Evolutionary conservation across 768 basidiomycete genomes (phyloP).

Genomic region (Termitomyces sp.): DNA sequence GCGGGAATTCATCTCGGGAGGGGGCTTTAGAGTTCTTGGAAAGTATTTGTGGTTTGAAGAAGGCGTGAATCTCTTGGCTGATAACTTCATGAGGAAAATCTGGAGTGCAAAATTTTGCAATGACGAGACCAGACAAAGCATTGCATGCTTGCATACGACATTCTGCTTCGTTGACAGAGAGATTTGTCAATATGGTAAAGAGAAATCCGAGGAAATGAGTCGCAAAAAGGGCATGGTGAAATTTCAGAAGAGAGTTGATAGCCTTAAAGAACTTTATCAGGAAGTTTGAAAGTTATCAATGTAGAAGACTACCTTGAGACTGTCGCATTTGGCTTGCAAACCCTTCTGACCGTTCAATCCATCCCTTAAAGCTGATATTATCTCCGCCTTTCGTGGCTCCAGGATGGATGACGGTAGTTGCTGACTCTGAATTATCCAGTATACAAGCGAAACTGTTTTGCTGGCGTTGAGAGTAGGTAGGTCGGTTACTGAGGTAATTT

Average conservation of each 20-base stretch:
- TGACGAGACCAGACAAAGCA: constrained; percentile 50
- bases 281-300: neutral
- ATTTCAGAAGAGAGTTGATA: constrained; percentile 26
- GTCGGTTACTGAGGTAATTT: constrained; percentile 27
- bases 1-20: constrained; percentile 9
- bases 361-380: constrained; percentile 30
- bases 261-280: constrained; percentile 20
- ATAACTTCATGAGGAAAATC: constrained; percentile 19
- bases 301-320: constrained; percentile 24
- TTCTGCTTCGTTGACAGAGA: constrained; percentile 21
- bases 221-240: constrained; percentile 42
- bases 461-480: constrained; percentile 32
- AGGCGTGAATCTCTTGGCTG: constrained; percentile 21
- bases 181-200: constrained; percentile 26
- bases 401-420: constrained; percentile 31
- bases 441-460: constrained; percentile 39
- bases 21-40: neutral
- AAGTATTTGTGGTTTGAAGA: constrained; percentile 19
- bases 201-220: constrained; percentile 45
- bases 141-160: constrained; percentile 48
- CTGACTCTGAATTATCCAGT: constrained; percentile 40
- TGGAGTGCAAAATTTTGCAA: constrained; percentile 27
- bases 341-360: constrained; percentile 28
- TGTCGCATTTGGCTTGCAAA: constrained; percentile 26
- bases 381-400: constrained; percentile 18